These are phyloP conservation scores for Kokia cookei DNA, from an alignment of 441 rosid genomes.

Conservation along the genomic window DNA sequence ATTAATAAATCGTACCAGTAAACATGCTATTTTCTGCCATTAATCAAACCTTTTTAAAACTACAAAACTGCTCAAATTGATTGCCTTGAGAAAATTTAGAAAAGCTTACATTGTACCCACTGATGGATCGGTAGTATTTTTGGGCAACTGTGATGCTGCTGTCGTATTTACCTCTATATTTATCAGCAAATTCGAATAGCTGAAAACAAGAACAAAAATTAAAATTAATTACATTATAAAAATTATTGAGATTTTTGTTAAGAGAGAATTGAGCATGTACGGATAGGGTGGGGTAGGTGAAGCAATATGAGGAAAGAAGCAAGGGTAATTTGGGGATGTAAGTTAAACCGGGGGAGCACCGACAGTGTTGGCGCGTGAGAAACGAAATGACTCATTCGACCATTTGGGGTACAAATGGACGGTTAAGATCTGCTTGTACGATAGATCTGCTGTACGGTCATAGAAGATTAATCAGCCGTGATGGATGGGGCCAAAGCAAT, in stretches of 20 bases:
- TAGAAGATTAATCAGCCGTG: conserved; percentile 24
- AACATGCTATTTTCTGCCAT: background rate
- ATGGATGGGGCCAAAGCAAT: conserved; percentile 19
- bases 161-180: conserved; percentile 91
- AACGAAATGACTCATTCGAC: background rate
- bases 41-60: background rate
- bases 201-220: conserved; percentile 17
- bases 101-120: conserved; percentile 59
- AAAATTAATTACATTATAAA: background rate
- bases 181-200: conserved; percentile 92
- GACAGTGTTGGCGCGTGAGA: conserved; percentile 30
- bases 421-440: conserved; percentile 28
- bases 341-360: conserved; percentile 16
- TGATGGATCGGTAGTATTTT: conserved; percentile 74
- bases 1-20: background rate
- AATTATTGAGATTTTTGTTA: background rate
- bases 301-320: background rate
- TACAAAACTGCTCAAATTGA: background rate
- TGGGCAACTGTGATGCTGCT: conserved; percentile 82
- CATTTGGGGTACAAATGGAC: conserved; percentile 6
- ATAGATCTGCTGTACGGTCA: conserved; percentile 10
- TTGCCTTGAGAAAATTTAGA: background rate
- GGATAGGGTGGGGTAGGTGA: background rate
- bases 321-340: conserved; percentile 12
- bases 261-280: too few species aligned